These are phyloP conservation scores for Dimocarpus longan DNA, from an alignment of 345 rosid genomes.

Conservation along the genomic window DNA sequence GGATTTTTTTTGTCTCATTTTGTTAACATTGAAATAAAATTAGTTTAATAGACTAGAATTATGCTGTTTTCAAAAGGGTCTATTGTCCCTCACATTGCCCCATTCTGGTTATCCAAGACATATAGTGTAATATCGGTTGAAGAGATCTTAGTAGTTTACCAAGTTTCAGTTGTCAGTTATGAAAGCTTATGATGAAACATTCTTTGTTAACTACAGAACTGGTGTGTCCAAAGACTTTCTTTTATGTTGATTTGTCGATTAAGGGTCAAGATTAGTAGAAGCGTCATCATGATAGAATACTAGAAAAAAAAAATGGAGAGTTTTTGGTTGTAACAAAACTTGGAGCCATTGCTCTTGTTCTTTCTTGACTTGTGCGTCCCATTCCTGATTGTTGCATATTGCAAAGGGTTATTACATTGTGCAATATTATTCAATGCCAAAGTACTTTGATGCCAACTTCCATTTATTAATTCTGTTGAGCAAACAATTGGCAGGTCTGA, in stretches of 20 bases:
- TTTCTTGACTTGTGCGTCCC: not conserved
- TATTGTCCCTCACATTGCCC: not conserved
- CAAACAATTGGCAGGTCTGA: constrained; percentile 56
- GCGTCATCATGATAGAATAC: not conserved
- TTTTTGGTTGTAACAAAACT: not conserved
- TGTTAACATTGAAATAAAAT: not conserved
- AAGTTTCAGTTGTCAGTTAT: not conserved
- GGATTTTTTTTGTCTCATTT: not conserved
- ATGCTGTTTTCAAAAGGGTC: not conserved
- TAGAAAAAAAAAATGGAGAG: not conserved
- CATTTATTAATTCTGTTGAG: not conserved
- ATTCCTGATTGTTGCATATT: not conserved
- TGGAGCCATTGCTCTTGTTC: not conserved
- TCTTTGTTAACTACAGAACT: not conserved
- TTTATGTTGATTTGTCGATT: not conserved
- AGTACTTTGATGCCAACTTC: not conserved
- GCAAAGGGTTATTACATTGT: not conserved
- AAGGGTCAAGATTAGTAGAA: not conserved
- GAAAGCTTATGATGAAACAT: not conserved
- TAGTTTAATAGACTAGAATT: not conserved
- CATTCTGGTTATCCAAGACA: not conserved
- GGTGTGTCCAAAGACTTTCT: not conserved
- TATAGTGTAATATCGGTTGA: not conserved
- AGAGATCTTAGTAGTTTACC: not conserved
- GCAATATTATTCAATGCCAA: not conserved